A percentile compares a stretch with the other conserved stretches of the same genome.
Conservation (phyloP, 805 yeast species). For the Pichia occidentalis region DNA sequence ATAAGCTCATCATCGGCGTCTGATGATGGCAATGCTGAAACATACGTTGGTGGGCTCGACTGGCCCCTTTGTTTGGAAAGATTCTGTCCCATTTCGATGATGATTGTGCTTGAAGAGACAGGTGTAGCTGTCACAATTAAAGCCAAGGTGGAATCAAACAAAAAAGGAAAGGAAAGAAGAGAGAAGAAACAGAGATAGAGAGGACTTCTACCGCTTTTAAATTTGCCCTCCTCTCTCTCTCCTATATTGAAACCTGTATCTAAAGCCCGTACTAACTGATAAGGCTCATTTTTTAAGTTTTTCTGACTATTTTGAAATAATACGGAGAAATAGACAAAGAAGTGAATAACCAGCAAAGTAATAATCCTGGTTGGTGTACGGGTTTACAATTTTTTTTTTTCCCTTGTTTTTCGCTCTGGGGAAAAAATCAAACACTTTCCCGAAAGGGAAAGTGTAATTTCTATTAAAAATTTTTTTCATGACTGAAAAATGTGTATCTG, state of each 20-base stretch:
- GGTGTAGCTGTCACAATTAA: too few species aligned
- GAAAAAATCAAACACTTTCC: too few species aligned
- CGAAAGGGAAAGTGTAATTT: not conserved
- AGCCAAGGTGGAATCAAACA: too few species aligned
- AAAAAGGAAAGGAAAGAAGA: not conserved
- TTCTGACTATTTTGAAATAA: too few species aligned
- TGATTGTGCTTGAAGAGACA: too few species aligned
- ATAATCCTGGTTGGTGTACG: conserved; percentile 13
- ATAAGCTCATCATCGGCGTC: conserved; percentile 28
- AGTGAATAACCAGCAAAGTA: conserved; percentile 12
- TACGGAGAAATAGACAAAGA: too few species aligned
- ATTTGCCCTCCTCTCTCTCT: too few species aligned
- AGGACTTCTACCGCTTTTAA: too few species aligned
- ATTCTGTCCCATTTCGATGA: conserved; percentile 4
- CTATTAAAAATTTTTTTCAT: conserved; percentile 1
- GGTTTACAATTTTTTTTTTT: conserved; percentile 23
- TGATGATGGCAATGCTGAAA: conserved; percentile 2
- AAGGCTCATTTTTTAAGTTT: too few species aligned
- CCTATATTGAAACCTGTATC: too few species aligned
- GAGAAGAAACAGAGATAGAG: not conserved
- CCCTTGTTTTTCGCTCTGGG: not conserved
- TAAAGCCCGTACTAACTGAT: too few species aligned
- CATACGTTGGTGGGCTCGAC: conserved; percentile 2
- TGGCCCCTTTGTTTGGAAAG: conserved; percentile 1
- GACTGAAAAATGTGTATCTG: not conserved